Conservation (phyloP, 306 rosid species). For the Castanospermum australe region DNA sequence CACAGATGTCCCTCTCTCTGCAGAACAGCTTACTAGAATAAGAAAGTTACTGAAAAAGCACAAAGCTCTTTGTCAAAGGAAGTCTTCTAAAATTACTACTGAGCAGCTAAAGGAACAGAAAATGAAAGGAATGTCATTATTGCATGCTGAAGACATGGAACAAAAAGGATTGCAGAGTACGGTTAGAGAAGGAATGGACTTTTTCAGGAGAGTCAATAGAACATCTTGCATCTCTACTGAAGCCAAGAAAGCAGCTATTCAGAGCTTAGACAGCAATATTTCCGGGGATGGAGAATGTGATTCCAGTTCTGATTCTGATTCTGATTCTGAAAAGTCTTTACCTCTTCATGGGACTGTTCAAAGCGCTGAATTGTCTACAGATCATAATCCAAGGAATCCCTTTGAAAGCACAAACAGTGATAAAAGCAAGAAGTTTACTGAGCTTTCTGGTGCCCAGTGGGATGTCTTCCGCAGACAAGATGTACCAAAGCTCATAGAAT, state of each 20-base stretch:
- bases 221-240: constrained; percentile 52
- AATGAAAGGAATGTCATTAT: constrained; percentile 29
- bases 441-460: constrained; percentile 68
- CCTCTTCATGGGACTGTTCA: constrained; percentile 20
- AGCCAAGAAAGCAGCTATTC: constrained; percentile 26
- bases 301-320: constrained; percentile 44
- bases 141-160: constrained; percentile 37
- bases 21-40: constrained; percentile 72
- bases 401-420: constrained; percentile 22
- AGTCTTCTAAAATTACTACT: constrained; percentile 39
- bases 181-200: constrained; percentile 48
- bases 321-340: constrained; percentile 21
- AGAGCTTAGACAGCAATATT: constrained; percentile 36
- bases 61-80: constrained; percentile 50
- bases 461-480: constrained; percentile 94
- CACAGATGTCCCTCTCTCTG: constrained; percentile 66
- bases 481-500: constrained; percentile 81
- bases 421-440: constrained; percentile 25
- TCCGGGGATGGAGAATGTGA: constrained; percentile 39
- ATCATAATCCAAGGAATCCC: constrained; percentile 24
- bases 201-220: constrained; percentile 64
- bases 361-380: constrained; percentile 34
- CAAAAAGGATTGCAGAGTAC: constrained; percentile 31
- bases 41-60: constrained; percentile 74
- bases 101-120: constrained; percentile 34